Base-by-base conservation (phyloP, 768 basidiomycete genomes). In the Pisolithus albus region DNA sequence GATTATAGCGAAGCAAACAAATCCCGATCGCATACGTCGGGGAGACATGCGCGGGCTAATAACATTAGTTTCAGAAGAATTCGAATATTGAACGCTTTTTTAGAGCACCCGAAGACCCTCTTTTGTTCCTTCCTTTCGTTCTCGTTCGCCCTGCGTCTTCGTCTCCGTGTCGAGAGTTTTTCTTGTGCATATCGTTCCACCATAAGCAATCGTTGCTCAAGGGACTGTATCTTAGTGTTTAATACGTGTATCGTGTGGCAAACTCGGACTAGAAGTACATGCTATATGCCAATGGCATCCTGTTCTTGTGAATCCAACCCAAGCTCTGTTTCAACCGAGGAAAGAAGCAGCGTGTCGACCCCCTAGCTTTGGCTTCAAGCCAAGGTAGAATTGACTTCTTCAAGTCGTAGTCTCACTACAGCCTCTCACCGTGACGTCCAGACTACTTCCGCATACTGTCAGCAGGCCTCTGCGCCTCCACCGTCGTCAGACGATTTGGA, bases 61-160 rank as follows among this genome's bases (percentile, higher is more conserved):
- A 50, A 66, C 75, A 26, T 74, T 87, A 48, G 73, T 84, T 28
- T 80, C 81, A 2, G 86, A 88, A 60, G 83, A 88, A 55, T 86
- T 84, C 59, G 78, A 79, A 51, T 80, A 77, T 57, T 86, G 64
- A 76, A 19, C 16, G 6, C 28, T 9, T 42, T 23, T 15, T 1
- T 24, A 11, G 5, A 24, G 16, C 18, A 19, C 13, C 39, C 11
- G 23, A 30, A 19, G 30, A 23, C 24, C 15, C 9, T 44, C 13
- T 28, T 5, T 32, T 47, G 15, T 11, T 46, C 16, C 18, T 15
- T 34, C 46, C 30, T 36, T 34, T 11, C 18, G n/a, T 7, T 9
- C 18, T 13, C 18, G 7, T 41, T 41, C 18, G 6, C 7, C 18
- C 8, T 19, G n/a, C 21, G 11, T 10, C 34, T 15, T 34, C 13